phyloP scores from a whole-genome alignment of 306 rosid genomes.

The Cucurbita moschata region DNA sequence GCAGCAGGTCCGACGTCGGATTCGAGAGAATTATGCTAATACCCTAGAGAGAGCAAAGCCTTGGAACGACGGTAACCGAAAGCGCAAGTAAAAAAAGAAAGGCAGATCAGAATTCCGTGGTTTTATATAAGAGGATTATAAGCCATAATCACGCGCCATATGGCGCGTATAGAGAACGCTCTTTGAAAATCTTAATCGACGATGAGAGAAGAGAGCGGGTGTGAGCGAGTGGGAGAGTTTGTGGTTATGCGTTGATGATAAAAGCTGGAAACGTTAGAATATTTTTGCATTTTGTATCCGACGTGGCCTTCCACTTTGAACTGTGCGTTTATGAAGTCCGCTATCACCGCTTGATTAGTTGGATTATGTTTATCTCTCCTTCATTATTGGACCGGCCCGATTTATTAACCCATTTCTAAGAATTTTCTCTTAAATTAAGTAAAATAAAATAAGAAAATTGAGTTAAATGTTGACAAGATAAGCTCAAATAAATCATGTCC shows the following conservation, averaged over 20 bases:
- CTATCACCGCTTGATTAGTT: background rate
- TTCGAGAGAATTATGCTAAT: conserved; percentile 14
- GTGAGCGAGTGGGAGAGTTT: background rate
- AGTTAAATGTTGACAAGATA: too few species aligned
- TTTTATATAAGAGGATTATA: conserved; percentile 2
- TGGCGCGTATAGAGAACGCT: background rate
- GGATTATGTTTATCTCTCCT: background rate
- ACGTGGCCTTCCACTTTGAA: background rate
- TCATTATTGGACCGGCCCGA: too few species aligned
- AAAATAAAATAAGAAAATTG: too few species aligned
- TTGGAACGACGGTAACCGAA: conserved; percentile 13
- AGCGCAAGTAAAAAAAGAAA: conserved; percentile 11
- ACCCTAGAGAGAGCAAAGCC: conserved; percentile 14
- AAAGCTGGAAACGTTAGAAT: background rate
- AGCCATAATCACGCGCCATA: background rate
- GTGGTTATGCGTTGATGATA: background rate
- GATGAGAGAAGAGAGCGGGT: background rate
- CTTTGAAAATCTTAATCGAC: background rate
- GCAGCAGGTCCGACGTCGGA: conserved; percentile 18
- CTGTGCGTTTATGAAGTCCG: background rate
- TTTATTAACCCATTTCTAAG: too few species aligned
- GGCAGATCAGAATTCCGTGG: conserved; percentile 9
- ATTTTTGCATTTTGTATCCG: background rate
- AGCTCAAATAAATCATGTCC: too few species aligned
- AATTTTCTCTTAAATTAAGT: too few species aligned